Conservation (phyloP, 2,329 filamentous ascomycete genomes). For the Peltaster fructicola region DNA sequence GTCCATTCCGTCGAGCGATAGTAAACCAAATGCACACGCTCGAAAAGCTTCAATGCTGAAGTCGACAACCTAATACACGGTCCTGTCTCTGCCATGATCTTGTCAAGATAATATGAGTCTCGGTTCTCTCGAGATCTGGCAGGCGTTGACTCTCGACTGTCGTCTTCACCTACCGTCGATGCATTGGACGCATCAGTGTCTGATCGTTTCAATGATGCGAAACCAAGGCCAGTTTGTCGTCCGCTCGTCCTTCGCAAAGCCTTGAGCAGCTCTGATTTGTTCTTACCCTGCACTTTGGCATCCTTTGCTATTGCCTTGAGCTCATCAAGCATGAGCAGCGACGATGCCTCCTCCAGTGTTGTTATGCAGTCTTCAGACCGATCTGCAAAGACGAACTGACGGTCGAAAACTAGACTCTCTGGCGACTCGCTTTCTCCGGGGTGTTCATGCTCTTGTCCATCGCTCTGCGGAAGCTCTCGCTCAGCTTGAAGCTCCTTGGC, state of each 20-base stretch:
- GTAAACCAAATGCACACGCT: conserved; percentile 87
- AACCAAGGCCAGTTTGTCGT: conserved; percentile 58
- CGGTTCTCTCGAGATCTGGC: conserved; percentile 39
- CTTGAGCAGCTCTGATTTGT: conserved; percentile 61
- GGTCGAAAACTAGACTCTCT: conserved; percentile 31
- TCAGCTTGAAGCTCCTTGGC: conserved; percentile 44
- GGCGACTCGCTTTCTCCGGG: conserved; percentile 33
- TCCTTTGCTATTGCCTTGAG: conserved; percentile 72
- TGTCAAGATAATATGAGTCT: conserved; percentile 56
- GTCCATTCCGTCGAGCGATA: conserved; percentile 95
- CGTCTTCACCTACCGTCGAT: conserved; percentile 22
- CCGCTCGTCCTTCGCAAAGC: conserved; percentile 59
- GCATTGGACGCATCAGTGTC: conserved; percentile 39
- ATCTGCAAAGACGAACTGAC: conserved; percentile 63
- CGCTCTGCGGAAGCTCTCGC: conserved; percentile 36
- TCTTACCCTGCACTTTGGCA: conserved; percentile 71
- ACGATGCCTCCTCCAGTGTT: conserved; percentile 66
- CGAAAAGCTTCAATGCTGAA: conserved; percentile 61
- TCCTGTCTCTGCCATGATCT: conserved; percentile 61
- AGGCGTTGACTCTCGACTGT: conserved; percentile 22
- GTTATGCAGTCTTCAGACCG: conserved; percentile 54
- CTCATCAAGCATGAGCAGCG: conserved; percentile 71
- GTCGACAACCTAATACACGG: conserved; percentile 69
- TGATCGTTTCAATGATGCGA: conserved; percentile 46
- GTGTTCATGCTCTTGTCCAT: conserved; percentile 19